Evolutionary conservation across 768 basidiomycete genomes (phyloP).

Genomic region (Termitomyces sp.): DNA sequence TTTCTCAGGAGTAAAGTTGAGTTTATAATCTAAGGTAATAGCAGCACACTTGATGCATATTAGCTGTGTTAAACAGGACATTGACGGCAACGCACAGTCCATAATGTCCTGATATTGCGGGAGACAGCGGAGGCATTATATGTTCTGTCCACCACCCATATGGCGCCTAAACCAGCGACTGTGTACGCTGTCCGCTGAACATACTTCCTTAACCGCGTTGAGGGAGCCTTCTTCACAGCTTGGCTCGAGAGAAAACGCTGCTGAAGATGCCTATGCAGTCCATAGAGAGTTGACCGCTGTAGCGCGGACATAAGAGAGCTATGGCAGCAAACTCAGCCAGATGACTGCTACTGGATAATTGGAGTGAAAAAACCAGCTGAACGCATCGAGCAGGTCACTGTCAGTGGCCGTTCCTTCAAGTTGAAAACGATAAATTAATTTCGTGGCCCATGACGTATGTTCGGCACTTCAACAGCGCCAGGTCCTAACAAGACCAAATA

Average conservation of each 20-base stretch:
- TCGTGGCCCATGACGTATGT: slow-evolving; percentile 6
- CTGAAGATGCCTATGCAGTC: not conserved
- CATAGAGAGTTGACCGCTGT: not conserved
- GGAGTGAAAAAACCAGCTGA: not conserved
- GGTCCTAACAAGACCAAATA: slow-evolving; percentile 6
- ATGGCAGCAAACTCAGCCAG: not conserved
- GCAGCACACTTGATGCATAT: slow-evolving; percentile 47
- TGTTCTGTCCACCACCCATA: slow-evolving; percentile 41
- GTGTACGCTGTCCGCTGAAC: slow-evolving; percentile 31
- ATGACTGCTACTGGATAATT: not conserved
- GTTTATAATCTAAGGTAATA: slow-evolving; percentile 80
- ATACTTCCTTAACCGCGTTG: slow-evolving; percentile 14
- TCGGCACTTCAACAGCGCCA: slow-evolving; percentile 4
- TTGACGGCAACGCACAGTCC: slow-evolving; percentile 32
- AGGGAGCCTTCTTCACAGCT: not conserved
- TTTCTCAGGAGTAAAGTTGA: slow-evolving; percentile 76
- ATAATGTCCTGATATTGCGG: slow-evolving; percentile 49
- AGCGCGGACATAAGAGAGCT: slow-evolving; percentile 1
- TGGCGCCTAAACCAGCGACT: slow-evolving; percentile 30
- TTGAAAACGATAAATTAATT: not conserved
- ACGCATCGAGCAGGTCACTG: slow-evolving; percentile 3
- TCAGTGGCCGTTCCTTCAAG: not conserved
- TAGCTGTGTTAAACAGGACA: not conserved
- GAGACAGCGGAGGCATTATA: slow-evolving; percentile 56
- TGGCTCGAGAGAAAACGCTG: slow-evolving; percentile 2